Percentiles rank a stretch among this genome's conserved stretches.
These are phyloP conservation scores for Phaeosphaeria sp. DNA, from an alignment of 2,329 filamentous ascomycete species.

Conservation along the genomic window DNA sequence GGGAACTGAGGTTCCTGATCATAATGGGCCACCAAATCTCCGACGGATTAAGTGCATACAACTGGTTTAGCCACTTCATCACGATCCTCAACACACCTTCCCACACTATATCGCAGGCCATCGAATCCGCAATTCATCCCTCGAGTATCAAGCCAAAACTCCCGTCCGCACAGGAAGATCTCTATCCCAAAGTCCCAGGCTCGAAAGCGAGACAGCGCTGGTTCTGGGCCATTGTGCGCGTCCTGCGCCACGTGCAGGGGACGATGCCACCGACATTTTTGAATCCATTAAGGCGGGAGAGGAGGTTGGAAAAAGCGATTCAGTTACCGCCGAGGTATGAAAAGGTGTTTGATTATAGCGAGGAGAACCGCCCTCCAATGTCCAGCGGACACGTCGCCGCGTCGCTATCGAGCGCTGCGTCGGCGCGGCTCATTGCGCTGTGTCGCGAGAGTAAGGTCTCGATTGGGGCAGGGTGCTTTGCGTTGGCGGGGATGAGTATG, in stretches of 20 bases:
- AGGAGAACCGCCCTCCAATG: constrained; percentile 41
- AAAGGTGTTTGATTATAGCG: constrained; percentile 49
- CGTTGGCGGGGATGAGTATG: constrained; percentile 55
- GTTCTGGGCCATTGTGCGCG: constrained; percentile 56
- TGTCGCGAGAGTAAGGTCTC: constrained; percentile 48
- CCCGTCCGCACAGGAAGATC: constrained; percentile 55
- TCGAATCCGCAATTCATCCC: constrained; percentile 1
- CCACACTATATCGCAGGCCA: constrained; percentile 10
- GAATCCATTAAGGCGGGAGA: constrained; percentile 49
- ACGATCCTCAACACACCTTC: constrained; percentile 28
- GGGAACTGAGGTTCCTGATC: constrained; percentile 45
- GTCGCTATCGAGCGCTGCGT: constrained; percentile 40
- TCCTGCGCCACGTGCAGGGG: constrained; percentile 52
- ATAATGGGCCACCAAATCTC: constrained; percentile 55
- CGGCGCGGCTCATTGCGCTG: constrained; percentile 46
- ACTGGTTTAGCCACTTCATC: constrained; percentile 52
- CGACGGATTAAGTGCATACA: constrained; percentile 53
- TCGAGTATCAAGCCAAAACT: constrained; percentile 38
- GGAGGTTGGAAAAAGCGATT: constrained; percentile 18
- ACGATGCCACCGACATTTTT: constrained; percentile 49
- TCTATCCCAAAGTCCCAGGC: constrained; percentile 52
- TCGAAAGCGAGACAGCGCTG: constrained; percentile 51
- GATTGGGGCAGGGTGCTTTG: constrained; percentile 56
- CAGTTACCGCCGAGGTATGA: constrained; percentile 41
- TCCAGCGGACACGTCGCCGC: constrained; percentile 44